A percentile compares a stretch with the other conserved stretches of the same genome.
Evolutionary conservation across 169 alveolate species (phyloP).

Genomic region (Cryptosporidium baileyi): DNA sequence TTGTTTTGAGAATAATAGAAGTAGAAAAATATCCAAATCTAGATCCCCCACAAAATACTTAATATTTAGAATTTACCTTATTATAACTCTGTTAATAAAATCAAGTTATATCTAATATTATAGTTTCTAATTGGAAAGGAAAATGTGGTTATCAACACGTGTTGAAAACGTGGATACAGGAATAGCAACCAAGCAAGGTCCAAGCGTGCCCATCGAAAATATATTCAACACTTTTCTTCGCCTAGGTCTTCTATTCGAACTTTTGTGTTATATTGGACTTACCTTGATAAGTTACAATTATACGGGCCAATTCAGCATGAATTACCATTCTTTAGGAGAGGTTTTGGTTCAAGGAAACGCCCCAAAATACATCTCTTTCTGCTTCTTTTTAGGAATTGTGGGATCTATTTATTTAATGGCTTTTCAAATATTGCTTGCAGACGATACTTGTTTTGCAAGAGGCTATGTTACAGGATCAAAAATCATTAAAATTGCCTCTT

Average conservation of each 20-base stretch:
- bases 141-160: conserved; percentile 69
- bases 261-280: conserved; percentile 37
- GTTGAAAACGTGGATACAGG: conserved; percentile 70
- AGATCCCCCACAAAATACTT: neutral
- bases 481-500: conserved; percentile 88
- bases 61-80: conserved; percentile 28
- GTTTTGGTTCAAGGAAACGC: conserved; percentile 53
- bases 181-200: conserved; percentile 68
- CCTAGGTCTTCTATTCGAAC: conserved; percentile 35
- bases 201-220: conserved; percentile 50
- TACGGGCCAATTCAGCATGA: conserved; percentile 19
- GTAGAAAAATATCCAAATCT: neutral
- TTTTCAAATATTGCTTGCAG: conserved; percentile 90
- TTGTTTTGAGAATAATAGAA: no score
- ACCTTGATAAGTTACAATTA: conserved; percentile 54
- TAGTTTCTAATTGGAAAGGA: neutral
- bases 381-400: conserved; percentile 73
- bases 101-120: neutral
- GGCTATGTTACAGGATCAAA: conserved; percentile 92
- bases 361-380: conserved; percentile 46
- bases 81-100: neutral
- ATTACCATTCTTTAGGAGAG: conserved; percentile 61
- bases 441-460: conserved; percentile 92
- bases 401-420: conserved; percentile 87
- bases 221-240: conserved; percentile 41